phyloP scores from a whole-genome alignment of 2,329 filamentous ascomycete species.

The Teratosphaeria epicoccoides region DNA sequence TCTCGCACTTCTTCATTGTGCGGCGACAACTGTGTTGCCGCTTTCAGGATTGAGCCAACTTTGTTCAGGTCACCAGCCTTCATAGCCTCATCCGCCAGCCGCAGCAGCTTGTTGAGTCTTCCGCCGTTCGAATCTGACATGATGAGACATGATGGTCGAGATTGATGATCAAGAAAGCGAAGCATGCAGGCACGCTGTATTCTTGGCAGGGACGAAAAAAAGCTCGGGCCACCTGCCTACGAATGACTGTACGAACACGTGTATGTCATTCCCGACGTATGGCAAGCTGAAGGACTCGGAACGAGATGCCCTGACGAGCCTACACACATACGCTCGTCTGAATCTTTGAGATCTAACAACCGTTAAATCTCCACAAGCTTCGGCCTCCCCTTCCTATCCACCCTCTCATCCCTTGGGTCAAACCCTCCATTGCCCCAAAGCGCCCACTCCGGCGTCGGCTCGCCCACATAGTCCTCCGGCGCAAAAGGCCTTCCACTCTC shows the following conservation, averaged over 20 bases:
- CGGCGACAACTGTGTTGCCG: slow-evolving; percentile 35
- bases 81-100: slow-evolving; percentile 15
- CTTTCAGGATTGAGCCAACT: slow-evolving; percentile 32
- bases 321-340: no score
- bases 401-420: slow-evolving; percentile 77
- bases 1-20: slow-evolving; percentile 31
- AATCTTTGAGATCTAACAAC: not conserved
- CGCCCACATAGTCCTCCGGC: slow-evolving; percentile 82
- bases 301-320: no score
- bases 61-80: slow-evolving; percentile 24
- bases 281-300: no score
- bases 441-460: slow-evolving; percentile 81
- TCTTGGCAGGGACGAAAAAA: not conserved
- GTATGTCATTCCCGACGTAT: no score
- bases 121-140: slow-evolving; percentile 3
- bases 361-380: slow-evolving; percentile 9
- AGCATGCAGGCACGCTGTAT: not conserved
- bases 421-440: slow-evolving; percentile 92
- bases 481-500: slow-evolving; percentile 58
- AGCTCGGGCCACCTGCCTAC: not conserved
- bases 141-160: not conserved
- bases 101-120: slow-evolving; percentile 14
- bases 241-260: no score
- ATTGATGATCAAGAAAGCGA: not conserved
- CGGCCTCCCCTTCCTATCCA: slow-evolving; percentile 64